Percentiles rank a stretch among this genome's conserved stretches.
These are phyloP conservation scores for Pythium catenulatum DNA, from an alignment of 352 stramenopile species.

Conservation along the genomic window DNA sequence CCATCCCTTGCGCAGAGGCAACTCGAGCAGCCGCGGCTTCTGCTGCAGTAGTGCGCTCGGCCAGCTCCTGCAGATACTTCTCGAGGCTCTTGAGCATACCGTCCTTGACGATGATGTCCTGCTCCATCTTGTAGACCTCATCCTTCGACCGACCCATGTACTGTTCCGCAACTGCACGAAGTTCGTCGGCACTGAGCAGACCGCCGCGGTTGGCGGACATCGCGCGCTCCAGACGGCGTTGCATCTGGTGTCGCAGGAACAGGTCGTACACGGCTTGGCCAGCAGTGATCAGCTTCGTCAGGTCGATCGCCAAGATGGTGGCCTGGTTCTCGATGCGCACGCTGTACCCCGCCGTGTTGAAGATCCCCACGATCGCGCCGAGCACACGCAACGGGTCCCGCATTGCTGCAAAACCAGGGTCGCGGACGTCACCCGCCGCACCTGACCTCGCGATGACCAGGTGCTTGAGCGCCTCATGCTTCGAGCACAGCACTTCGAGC, in stretches of 20 bases:
- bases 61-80: neutral
- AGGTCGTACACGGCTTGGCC: constrained; percentile 33
- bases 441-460: neutral
- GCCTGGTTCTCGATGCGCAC: neutral
- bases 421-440: neutral
- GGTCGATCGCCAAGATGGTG: neutral
- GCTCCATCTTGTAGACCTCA: neutral
- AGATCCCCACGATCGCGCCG: neutral
- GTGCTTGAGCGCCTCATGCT: constrained; percentile 7
- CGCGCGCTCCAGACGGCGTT: neutral
- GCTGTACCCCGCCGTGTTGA: constrained; percentile 29
- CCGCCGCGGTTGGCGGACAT: neutral
- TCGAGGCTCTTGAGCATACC: neutral
- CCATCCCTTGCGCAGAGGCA: too few species aligned
- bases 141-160: neutral
- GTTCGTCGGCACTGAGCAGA: neutral
- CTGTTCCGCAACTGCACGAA: neutral
- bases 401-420: constrained; percentile 19
- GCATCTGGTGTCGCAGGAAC: constrained; percentile 17
- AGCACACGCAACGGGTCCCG: neutral
- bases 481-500: neutral
- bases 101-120: neutral
- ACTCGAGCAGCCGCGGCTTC: too few species aligned
- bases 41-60: too few species aligned
- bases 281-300: neutral